Evolutionary conservation across 306 rosid genomes (phyloP).

Genomic region (Cucumis sativus): DNA sequence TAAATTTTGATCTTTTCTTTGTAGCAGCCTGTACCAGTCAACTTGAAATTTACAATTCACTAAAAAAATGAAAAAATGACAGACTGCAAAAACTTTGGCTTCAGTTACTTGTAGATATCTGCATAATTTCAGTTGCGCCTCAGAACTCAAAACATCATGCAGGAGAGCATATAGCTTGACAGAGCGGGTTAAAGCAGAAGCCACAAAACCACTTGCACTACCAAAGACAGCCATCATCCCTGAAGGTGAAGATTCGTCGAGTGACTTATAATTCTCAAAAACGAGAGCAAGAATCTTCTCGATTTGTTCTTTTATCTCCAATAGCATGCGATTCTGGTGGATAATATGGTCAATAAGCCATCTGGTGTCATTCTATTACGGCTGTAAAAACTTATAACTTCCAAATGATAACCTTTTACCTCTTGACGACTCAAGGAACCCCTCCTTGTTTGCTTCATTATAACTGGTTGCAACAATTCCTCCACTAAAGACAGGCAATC

Average conservation of each 20-base stretch:
- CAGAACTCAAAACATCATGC: slow-evolving; percentile 78
- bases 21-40: slow-evolving; percentile 66
- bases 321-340: slow-evolving; percentile 72
- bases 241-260: slow-evolving; percentile 68
- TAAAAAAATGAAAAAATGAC: neutral
- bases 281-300: slow-evolving; percentile 62
- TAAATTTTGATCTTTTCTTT: slow-evolving; percentile 71
- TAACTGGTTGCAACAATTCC: slow-evolving; percentile 54
- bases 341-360: neutral
- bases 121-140: slow-evolving; percentile 74
- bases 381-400: neutral
- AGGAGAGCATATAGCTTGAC: slow-evolving; percentile 72
- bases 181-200: slow-evolving; percentile 80
- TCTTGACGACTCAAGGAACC: slow-evolving; percentile 88
- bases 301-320: slow-evolving; percentile 83
- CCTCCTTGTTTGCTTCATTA: slow-evolving; percentile 60
- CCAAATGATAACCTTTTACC: slow-evolving; percentile 26
- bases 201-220: slow-evolving; percentile 56
- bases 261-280: slow-evolving; percentile 87
- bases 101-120: slow-evolving; percentile 74
- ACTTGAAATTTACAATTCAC: neutral
- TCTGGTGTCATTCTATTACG: neutral
- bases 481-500: slow-evolving; percentile 78
- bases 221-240: slow-evolving; percentile 65
- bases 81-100: neutral